Conservation (phyloP, 2,329 filamentous ascomycete species). For the Penicillium frequentans region DNA sequence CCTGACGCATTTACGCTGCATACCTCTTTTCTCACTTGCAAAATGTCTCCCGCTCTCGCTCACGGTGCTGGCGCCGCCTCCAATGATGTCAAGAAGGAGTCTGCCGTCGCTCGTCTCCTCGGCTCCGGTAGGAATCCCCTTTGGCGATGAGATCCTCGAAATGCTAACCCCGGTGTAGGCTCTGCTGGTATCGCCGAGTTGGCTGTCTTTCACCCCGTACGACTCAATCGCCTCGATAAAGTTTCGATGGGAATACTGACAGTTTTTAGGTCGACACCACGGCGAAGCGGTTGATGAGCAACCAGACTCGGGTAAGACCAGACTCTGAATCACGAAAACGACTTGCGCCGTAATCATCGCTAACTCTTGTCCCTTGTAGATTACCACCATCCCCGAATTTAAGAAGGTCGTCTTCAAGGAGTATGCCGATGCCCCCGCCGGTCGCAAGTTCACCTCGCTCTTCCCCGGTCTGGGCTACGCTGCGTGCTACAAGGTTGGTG, state of each 20-base stretch:
- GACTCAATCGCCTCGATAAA: constrained; percentile 25
- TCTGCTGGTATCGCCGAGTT: constrained; percentile 91
- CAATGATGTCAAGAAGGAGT: constrained; percentile 77
- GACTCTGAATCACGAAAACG: not conserved
- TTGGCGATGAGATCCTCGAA: not conserved
- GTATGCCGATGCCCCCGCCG: constrained; percentile 68
- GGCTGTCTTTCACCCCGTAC: constrained; percentile 86
- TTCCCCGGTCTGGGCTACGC: constrained; percentile 98
- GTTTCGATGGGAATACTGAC: constrained; percentile 21
- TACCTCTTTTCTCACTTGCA: constrained; percentile 10
- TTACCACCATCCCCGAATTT: constrained; percentile 63
- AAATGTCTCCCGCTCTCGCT: constrained; percentile 58
- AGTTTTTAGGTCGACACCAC: constrained; percentile 82
- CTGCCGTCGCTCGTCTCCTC: constrained; percentile 79
- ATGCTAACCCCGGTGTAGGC: constrained; percentile 54
- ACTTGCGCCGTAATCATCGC: not conserved
- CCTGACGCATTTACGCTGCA: constrained; percentile 17
- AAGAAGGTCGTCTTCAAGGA: constrained; percentile 95
- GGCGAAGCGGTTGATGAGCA: constrained; percentile 99
- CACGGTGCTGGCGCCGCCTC: constrained; percentile 48
- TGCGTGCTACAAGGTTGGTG: constrained; percentile 83
- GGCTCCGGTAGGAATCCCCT: constrained; percentile 72
- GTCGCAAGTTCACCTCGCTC: constrained; percentile 85
- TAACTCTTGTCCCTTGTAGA: constrained; percentile 40
- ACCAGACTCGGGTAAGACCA: constrained; percentile 70